These are phyloP conservation scores for Tulasnella calospora DNA, from an alignment of 768 basidiomycete species.

Conservation along the genomic window DNA sequence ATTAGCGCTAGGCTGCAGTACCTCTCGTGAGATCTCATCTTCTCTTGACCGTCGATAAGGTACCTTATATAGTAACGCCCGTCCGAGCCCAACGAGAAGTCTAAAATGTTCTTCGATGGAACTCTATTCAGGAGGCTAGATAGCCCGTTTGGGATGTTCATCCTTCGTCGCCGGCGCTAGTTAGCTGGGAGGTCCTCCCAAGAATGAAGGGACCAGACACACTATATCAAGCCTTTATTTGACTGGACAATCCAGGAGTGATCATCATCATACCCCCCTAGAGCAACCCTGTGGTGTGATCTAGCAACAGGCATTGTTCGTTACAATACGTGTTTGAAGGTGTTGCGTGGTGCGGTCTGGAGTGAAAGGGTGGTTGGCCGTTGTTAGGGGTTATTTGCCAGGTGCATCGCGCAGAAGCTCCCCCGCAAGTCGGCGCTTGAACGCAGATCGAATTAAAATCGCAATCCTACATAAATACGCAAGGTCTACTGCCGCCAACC, in stretches of 20 bases:
- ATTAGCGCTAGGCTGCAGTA: background rate
- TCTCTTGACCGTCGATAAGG: background rate
- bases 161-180: background rate
- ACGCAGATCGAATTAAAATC: too few relatives aligned
- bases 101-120: background rate
- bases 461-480: too few relatives aligned
- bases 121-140: background rate
- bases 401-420: background rate
- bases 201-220: background rate
- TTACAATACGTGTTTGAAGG: background rate
- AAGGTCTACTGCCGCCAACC: too few relatives aligned
- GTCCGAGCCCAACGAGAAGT: conserved; percentile 14
- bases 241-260: conserved; percentile 3
- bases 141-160: background rate
- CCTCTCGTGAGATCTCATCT: background rate
- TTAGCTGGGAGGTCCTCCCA: background rate
- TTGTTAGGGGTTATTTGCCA: background rate
- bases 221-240: background rate
- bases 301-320: background rate
- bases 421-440: too few relatives aligned
- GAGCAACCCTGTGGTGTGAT: conserved; percentile 7
- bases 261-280: conserved; percentile 7
- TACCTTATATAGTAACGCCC: conserved; percentile 20
- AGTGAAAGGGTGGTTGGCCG: background rate
- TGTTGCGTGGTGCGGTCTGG: background rate